Evolutionary conservation across 2,329 filamentous ascomycete genomes (phyloP).

Genomic region (Pseudogymnoascus sp.): DNA sequence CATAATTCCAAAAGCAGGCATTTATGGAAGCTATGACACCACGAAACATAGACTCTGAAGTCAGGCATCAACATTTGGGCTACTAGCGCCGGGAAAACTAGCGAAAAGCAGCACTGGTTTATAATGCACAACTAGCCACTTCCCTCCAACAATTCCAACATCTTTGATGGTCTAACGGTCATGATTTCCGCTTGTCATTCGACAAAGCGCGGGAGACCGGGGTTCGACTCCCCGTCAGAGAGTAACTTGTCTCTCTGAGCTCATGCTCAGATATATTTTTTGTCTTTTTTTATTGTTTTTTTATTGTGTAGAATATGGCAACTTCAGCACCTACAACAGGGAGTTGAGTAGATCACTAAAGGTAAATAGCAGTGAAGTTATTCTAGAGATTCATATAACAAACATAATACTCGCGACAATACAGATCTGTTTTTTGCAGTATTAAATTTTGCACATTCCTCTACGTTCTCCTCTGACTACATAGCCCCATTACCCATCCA

Average conservation of each 20-base stretch:
- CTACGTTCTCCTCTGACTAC: not conserved
- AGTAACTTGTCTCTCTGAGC: not conserved
- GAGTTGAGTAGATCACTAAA: too few relatives aligned
- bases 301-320: not conserved
- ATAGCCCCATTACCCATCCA: not conserved
- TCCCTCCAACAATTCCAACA: not conserved
- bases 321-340: too few relatives aligned
- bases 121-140: not conserved
- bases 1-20: not conserved
- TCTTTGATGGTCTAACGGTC: slow-evolving; percentile 24
- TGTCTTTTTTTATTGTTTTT: not conserved
- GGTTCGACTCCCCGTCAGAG: slow-evolving; percentile 24
- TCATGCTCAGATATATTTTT: too few relatives aligned
- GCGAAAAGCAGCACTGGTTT: not conserved
- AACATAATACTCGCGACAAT: too few relatives aligned
- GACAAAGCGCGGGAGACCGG: slow-evolving; percentile 10
- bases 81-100: not conserved
- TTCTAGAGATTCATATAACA: too few relatives aligned
- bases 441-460: not conserved
- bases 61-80: not conserved
- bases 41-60: not conserved
- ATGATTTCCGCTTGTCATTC: slow-evolving; percentile 7
- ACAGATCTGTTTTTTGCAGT: not conserved
- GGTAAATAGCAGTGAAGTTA: too few relatives aligned
- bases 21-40: not conserved